These are phyloP conservation scores for Ophiognomonia clavigignenti-juglandacearum DNA, from an alignment of 2,329 filamentous ascomycete species.

Conservation along the genomic window DNA sequence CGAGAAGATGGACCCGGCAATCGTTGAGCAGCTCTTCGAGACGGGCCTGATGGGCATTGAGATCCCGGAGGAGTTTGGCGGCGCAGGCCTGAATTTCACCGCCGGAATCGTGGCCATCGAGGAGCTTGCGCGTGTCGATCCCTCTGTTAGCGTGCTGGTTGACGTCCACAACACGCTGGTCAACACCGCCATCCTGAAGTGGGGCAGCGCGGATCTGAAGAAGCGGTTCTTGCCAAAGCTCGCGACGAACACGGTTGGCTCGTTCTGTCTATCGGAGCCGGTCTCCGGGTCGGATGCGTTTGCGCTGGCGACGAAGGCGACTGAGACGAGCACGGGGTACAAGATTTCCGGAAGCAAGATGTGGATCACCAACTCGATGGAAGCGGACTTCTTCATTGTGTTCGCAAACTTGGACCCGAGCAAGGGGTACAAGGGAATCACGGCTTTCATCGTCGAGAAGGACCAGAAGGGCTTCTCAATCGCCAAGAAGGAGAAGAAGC, in stretches of 20 bases:
- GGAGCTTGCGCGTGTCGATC: conserved; percentile 89
- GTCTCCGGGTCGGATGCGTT: conserved; percentile 94
- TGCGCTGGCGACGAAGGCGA: conserved; percentile 85
- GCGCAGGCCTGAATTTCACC: conserved; percentile 98
- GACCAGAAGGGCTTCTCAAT: conserved; percentile 84
- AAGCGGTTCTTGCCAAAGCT: conserved; percentile 85
- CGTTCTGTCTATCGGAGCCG: conserved; percentile 90
- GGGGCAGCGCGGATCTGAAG: conserved; percentile 71
- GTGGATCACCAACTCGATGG: conserved; percentile 99
- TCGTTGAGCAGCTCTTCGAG: conserved; percentile 94
- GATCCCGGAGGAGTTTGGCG: conserved; percentile 95
- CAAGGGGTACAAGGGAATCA: conserved; percentile 95
- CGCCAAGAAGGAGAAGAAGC: conserved; percentile 99
- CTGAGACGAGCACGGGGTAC: conserved; percentile 78
- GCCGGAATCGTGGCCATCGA: conserved; percentile 94
- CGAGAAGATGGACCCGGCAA: conserved; percentile 81
- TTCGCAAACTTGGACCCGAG: conserved; percentile 92
- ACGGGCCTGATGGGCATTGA: conserved; percentile 96
- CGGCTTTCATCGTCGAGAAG: conserved; percentile 93
- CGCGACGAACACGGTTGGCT: conserved; percentile 84
- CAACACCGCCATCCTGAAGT: conserved; percentile 88
- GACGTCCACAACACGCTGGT: conserved; percentile 98
- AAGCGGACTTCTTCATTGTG: conserved; percentile 93
- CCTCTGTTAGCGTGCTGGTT: conserved; percentile 88
- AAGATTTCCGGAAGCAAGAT: conserved; percentile 91